Percentiles rank a stretch among this genome's conserved stretches.
These are phyloP conservation scores for Triglochin maritima DNA, from an alignment of 106 monocot genomes.

Conservation along the genomic window DNA sequence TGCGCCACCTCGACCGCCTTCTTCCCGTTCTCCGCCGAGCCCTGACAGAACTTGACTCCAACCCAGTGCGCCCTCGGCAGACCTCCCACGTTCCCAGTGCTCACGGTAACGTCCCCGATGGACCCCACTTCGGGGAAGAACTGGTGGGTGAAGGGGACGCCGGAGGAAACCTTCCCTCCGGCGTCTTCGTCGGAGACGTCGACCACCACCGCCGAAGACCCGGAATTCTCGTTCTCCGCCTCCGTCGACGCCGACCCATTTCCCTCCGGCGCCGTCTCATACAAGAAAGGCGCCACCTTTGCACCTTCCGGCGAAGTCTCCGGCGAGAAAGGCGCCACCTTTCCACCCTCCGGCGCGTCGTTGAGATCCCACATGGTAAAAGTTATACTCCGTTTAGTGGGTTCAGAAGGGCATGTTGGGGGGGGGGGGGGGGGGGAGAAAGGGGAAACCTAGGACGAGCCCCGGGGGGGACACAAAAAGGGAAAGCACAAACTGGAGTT, in stretches of 20 bases:
- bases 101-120: not conserved
- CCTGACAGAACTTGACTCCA: conserved; percentile 16
- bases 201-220: conserved; percentile 5
- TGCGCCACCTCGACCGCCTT: conserved; percentile 1
- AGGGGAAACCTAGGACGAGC: conserved; percentile 15
- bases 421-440: not conserved
- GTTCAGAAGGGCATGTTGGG: too few species aligned
- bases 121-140: conserved; percentile 26
- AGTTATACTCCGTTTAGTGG: too few species aligned
- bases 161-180: not conserved
- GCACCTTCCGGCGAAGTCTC: not conserved
- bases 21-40: not conserved
- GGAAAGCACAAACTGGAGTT: not conserved
- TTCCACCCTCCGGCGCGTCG: not conserved
- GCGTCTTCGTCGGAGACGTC: not conserved
- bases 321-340: not conserved
- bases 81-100: not conserved
- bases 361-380: conserved; percentile 18
- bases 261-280: not conserved
- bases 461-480: conserved; percentile 5
- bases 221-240: conserved; percentile 9
- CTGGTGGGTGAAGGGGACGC: conserved; percentile 24
- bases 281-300: conserved; percentile 1
- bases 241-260: conserved; percentile 5
- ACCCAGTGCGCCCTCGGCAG: conserved; percentile 23